These are phyloP conservation scores for Sabuloglossum arenarium DNA, from an alignment of 495 filamentous ascomycete species.

Conservation along the genomic window DNA sequence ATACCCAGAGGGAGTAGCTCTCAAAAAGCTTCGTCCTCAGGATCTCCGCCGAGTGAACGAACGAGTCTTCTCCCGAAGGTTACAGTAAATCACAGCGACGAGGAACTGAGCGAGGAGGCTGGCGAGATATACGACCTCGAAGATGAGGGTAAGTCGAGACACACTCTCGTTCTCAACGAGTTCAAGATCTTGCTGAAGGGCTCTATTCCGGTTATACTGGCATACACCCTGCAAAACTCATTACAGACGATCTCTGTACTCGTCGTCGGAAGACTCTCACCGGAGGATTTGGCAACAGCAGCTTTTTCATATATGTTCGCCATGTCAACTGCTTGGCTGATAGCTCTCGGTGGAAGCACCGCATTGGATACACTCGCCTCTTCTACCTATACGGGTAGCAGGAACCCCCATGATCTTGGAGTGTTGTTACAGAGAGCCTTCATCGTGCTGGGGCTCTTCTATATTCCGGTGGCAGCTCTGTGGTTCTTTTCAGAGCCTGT, in stretches of 20 bases:
- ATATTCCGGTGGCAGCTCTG: constrained; percentile 50
- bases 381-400: constrained; percentile 67
- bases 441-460: constrained; percentile 51
- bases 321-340: constrained; percentile 76
- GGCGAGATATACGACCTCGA: constrained; percentile 1
- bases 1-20: neutral
- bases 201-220: constrained; percentile 66
- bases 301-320: constrained; percentile 93
- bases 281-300: constrained; percentile 61
- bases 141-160: neutral
- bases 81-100: neutral
- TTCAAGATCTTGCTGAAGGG: constrained; percentile 45
- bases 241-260: constrained; percentile 72
- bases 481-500: constrained; percentile 64
- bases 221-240: constrained; percentile 77
- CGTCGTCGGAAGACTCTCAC: constrained; percentile 62
- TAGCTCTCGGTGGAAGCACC: constrained; percentile 80
- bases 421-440: constrained; percentile 65
- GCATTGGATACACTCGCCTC: constrained; percentile 78
- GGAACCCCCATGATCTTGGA: constrained; percentile 64
- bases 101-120: neutral
- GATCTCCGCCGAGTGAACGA: neutral
- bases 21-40: neutral
- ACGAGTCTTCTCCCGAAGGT: constrained; percentile 1
- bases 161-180: constrained; percentile 29